Conservation (phyloP, 805 yeast species). For the Nakazawaea wickerhamii region DNA sequence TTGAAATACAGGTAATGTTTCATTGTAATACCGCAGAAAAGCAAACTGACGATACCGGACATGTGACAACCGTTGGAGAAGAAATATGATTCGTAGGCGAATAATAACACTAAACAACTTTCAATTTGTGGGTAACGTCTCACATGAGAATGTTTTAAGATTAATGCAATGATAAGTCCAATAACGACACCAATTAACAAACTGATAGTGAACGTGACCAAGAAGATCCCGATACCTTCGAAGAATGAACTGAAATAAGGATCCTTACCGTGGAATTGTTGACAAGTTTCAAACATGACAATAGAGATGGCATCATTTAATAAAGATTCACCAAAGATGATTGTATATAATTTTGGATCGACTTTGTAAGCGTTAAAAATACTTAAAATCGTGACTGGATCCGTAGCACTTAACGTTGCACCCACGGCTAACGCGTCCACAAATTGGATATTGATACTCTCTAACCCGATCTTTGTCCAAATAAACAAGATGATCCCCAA, state of each 20-base stretch:
- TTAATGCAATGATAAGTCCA: conserved; percentile 84
- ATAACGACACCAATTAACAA: conserved; percentile 82
- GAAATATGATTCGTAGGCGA: conserved; percentile 94
- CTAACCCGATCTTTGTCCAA: conserved; percentile 91
- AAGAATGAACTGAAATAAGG: conserved; percentile 73
- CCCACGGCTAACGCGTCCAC: conserved; percentile 98
- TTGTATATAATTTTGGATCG: conserved; percentile 94
- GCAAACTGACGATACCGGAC: conserved; percentile 95
- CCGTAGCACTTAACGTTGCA: conserved; percentile 96
- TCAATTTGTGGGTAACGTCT: conserved; percentile 96
- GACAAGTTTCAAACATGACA: conserved; percentile 98
- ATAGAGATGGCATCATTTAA: conserved; percentile 96
- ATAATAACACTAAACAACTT: conserved; percentile 82
- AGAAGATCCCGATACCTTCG: conserved; percentile 89
- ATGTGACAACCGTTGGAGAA: conserved; percentile 98
- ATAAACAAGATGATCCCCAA: conserved; percentile 81
- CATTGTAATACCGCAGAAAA: conserved; percentile 94
- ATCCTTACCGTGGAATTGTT: conserved; percentile 84
- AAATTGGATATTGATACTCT: conserved; percentile 80
- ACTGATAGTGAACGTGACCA: conserved; percentile 90
- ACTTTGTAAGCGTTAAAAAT: conserved; percentile 97
- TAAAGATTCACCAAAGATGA: conserved; percentile 93
- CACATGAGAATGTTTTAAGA: conserved; percentile 87
- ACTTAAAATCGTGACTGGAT: conserved; percentile 94
- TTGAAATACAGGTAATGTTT: conserved; percentile 96